Conservation (phyloP, 768 basidiomycete genomes). For the Naganishia friedmannii region DNA sequence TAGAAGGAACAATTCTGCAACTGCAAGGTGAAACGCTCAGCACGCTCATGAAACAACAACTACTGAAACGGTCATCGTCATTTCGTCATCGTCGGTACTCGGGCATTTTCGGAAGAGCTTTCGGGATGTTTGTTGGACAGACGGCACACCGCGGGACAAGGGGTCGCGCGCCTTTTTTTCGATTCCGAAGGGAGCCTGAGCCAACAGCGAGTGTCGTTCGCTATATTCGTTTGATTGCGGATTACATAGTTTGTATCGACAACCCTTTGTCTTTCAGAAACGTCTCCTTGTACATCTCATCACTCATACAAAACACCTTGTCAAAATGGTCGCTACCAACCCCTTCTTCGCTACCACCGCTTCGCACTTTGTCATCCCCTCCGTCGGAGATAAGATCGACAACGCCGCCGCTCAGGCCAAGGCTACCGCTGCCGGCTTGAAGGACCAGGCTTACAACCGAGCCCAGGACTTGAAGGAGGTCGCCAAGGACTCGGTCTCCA, state of each 20-base stretch:
- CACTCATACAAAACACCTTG: background rate
- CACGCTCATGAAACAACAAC: too few relatives aligned
- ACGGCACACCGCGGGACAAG: background rate
- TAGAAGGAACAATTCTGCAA: too few relatives aligned
- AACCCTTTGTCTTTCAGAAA: background rate
- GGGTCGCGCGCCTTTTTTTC: conserved; percentile 14
- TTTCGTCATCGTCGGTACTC: background rate
- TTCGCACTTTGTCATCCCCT: conserved; percentile 45
- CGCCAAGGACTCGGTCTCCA: conserved; percentile 44
- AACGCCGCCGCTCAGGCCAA: conserved; percentile 46
- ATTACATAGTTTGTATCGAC: background rate
- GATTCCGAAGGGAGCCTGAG: background rate
- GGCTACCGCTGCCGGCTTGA: conserved; percentile 39
- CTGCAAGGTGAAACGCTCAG: too few relatives aligned
- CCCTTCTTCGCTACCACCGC: conserved; percentile 50
- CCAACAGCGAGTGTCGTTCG: background rate
- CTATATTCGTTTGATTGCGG: background rate
- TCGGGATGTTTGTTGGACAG: too few relatives aligned
- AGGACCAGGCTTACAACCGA: conserved; percentile 43
- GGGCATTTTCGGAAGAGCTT: background rate
- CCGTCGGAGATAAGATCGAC: conserved; percentile 51
- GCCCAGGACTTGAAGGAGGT: conserved; percentile 48
- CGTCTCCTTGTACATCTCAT: conserved; percentile 19
- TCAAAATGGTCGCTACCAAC: conserved; percentile 36
- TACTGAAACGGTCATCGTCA: background rate